Percentiles rank a stretch among this genome's conserved stretches.
Evolutionary conservation across 1,284 basidiomycete genomes (phyloP).

Genomic region (Puccinia polysora): DNA sequence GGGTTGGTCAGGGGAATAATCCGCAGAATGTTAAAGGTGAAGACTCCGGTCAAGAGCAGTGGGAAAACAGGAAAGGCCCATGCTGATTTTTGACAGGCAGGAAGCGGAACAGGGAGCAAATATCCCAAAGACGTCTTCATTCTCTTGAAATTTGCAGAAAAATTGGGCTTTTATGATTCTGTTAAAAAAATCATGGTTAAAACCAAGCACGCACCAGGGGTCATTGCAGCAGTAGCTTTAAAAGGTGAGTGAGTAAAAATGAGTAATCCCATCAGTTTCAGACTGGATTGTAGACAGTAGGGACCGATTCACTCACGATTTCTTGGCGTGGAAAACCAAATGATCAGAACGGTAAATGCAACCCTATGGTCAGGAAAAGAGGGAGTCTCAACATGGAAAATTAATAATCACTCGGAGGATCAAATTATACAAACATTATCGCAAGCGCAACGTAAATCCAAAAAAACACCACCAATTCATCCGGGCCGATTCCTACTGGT

Average conservation of each 20-base stretch:
- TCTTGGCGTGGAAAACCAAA: constrained; percentile 38
- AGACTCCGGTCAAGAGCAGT: constrained; percentile 27
- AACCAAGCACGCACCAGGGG: constrained; percentile 29
- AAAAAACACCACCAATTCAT: constrained; percentile 27
- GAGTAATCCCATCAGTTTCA: neutral
- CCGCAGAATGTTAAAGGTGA: constrained; percentile 18
- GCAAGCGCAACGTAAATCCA: constrained; percentile 25
- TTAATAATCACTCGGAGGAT: neutral
- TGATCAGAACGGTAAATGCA: constrained; percentile 25
- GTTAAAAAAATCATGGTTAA: too few relatives aligned
- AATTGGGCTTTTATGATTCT: too few relatives aligned
- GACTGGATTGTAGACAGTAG: neutral
- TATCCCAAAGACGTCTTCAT: neutral
- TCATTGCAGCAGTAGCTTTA: constrained; percentile 24
- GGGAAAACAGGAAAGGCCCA: constrained; percentile 41
- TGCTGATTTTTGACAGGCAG: neutral
- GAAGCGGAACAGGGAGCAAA: neutral
- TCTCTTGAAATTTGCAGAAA: too few relatives aligned
- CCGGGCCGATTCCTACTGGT: constrained; percentile 11
- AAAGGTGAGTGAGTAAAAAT: neutral
- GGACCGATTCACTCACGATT: constrained; percentile 12
- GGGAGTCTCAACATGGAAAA: neutral
- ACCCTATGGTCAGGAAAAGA: neutral
- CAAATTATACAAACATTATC: neutral
- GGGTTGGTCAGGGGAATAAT: constrained; percentile 19